Conservation (phyloP, 1,139 yeast genomes). For the Barnettozyma hawaiiensis region DNA sequence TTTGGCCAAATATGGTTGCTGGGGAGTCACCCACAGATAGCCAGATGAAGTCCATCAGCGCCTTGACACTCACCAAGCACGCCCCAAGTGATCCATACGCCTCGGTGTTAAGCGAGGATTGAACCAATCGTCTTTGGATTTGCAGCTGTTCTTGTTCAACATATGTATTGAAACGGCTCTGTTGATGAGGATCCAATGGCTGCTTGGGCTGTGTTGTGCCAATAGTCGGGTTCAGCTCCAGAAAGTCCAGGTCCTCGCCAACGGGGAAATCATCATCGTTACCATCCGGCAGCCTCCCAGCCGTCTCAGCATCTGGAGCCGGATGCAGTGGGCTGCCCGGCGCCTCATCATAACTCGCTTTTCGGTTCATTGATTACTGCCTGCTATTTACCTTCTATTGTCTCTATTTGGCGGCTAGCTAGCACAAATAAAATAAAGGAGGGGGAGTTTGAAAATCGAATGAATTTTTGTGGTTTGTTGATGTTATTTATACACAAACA, state of each 20-base stretch:
- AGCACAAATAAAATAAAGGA: no score
- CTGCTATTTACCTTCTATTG: no score
- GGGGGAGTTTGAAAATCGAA: no score
- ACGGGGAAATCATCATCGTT: no score
- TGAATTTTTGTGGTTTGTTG: not conserved
- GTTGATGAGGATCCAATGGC: constrained; percentile 16
- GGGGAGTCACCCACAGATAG: constrained; percentile 18
- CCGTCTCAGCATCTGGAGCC: constrained; percentile 18
- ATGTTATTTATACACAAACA: not conserved
- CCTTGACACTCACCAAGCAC: constrained; percentile 14
- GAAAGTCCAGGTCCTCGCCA: constrained; percentile 17
- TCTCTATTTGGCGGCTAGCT: no score
- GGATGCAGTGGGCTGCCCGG: constrained; percentile 26
- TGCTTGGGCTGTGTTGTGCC: constrained; percentile 1
- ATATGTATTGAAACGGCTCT: constrained; percentile 21
- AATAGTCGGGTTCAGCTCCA: constrained; percentile 23
- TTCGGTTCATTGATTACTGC: constrained; percentile 3
- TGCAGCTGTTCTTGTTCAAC: constrained; percentile 20
- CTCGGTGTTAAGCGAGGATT: constrained; percentile 15
- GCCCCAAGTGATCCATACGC: constrained; percentile 17
- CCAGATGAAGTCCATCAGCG: constrained; percentile 21
- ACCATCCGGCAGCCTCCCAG: constrained; percentile 10
- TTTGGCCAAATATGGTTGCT: constrained; percentile 22
- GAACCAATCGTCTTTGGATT: constrained; percentile 22
- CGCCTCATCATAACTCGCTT: constrained; percentile 15